A percentile compares a stretch with the other conserved stretches of the same genome.
Conservation (phyloP, 1,284 basidiomycete species). For the Boletus smithii region DNA sequence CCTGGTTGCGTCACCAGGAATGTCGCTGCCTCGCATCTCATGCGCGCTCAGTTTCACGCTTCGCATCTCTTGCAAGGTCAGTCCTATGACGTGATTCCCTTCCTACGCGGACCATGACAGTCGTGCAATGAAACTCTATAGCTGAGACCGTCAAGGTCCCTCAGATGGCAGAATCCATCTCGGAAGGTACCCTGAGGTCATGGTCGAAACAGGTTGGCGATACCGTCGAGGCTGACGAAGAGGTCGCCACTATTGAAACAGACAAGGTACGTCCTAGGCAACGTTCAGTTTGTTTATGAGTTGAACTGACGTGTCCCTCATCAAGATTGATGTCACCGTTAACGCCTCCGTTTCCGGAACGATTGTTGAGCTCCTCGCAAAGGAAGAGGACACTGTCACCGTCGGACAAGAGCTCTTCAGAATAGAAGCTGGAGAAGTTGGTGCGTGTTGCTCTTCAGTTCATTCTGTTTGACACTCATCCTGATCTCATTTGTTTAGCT, state of each 20-base stretch:
- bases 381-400: constrained; percentile 91
- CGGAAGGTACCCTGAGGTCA: constrained; percentile 94
- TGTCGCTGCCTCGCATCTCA: constrained; percentile 43
- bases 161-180: constrained; percentile 98
- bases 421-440: constrained; percentile 82
- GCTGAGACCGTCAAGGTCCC: constrained; percentile 94
- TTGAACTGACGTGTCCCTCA: constrained; percentile 5
- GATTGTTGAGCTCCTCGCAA: constrained; percentile 83
- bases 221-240: constrained; percentile 87
- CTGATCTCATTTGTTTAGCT: constrained; percentile 24
- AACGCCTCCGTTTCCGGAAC: constrained; percentile 90
- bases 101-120: constrained; percentile 11
- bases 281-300: background rate
- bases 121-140: constrained; percentile 34
- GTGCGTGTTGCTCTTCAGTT: constrained; percentile 36
- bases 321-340: constrained; percentile 93
- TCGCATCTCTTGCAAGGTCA: constrained; percentile 65
- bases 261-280: constrained; percentile 73
- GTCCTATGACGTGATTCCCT: constrained; percentile 23
- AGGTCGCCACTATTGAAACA: constrained; percentile 97
- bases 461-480: background rate
- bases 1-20: constrained; percentile 37
- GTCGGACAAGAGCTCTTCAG: constrained; percentile 95
- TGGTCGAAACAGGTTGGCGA: constrained; percentile 97
- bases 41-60: constrained; percentile 63